Evolutionary conservation across 2,329 filamentous ascomycete species (phyloP), one percentile per base, ranked within the genome.

Genomic region (Metarhizium humberi): DNA sequence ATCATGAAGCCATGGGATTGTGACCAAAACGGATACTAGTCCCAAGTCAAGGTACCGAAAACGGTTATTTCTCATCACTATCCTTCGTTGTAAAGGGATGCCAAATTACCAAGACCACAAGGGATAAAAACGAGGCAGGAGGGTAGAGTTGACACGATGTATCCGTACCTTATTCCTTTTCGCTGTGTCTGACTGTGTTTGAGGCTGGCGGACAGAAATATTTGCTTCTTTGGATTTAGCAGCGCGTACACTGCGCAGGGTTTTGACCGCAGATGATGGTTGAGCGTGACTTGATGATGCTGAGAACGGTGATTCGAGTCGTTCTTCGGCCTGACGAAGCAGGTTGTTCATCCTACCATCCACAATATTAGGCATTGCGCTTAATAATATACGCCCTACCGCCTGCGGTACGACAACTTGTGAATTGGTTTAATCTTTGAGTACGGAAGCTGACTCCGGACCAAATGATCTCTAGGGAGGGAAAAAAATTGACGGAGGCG

Each of bases 1-100:
- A 77, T 77, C 77, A 79, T 73, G 79, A 77, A 72, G 73, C 70
- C 82, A 84, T 80, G 81, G 86, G 82, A 62, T 60, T 58, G 61
- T 69, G 62, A 67, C 69, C 72, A 73, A 71, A 69, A 73, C 69
- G 69, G 67, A 71, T 63, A 58, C 63, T 65, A 62, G 64, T 67
- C 64, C 69, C 65, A 65, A 67, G 69, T 73, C 71, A 73, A 65
- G 55, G 59, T 62, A 65, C 65, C 66, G 59, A 64, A 60, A 67
- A 62, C 62, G 67, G 67, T 67, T 65, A 63, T 58, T 67, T 71
- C 64, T 75, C 73, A 75, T 75, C 73, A 73, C 61, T 55, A 60
- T 58, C 58, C 25, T 43, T 40, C 48, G n/a, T 29, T 51, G 32
- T 30, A 25, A 18, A 11, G 49, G 18, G 25, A 50, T 50, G 48